Percentiles rank a stretch among this genome's conserved stretches.
Evolutionary conservation across 2,329 filamentous ascomycete genomes (phyloP).

Genomic region (Exophiala alcalophila): DNA sequence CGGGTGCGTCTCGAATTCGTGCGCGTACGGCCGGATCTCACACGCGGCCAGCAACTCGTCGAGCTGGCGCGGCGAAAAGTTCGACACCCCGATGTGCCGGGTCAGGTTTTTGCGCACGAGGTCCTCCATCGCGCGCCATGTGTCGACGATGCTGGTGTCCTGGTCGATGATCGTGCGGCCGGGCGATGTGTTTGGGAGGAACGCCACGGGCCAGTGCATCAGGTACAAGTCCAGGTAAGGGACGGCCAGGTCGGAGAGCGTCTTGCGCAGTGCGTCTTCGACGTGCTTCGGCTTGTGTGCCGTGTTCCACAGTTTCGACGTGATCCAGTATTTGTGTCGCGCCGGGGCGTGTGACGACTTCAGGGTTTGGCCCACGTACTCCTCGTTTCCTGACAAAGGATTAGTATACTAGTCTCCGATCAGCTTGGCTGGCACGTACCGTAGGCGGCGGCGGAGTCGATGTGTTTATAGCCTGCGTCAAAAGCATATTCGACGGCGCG

Average conservation of each 20-base stretch:
- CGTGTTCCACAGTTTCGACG: conserved; percentile 78
- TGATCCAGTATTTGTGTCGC: conserved; percentile 66
- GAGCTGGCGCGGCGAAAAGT: conserved; percentile 35
- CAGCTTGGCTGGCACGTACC: conserved; percentile 22
- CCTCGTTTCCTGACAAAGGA: conserved; percentile 57
- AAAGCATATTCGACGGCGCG: conserved; percentile 36
- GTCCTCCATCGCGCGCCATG: conserved; percentile 64
- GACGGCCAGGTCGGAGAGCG: conserved; percentile 40
- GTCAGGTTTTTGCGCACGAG: conserved; percentile 54
- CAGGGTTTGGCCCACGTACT: conserved; percentile 64
- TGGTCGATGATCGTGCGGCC: conserved; percentile 32
- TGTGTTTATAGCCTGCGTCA: conserved; percentile 39
- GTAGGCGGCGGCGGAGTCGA: conserved; percentile 40
- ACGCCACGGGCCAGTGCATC: conserved; percentile 44
- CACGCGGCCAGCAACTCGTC: conserved; percentile 30
- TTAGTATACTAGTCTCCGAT: neutral
- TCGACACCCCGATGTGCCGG: conserved; percentile 65
- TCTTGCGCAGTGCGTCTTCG: conserved; percentile 50
- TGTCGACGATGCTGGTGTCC: conserved; percentile 36
- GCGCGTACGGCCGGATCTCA: conserved; percentile 33
- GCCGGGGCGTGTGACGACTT: conserved; percentile 56
- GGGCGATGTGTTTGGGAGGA: conserved; percentile 33
- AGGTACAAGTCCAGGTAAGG: conserved; percentile 46
- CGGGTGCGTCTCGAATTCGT: conserved; percentile 41
- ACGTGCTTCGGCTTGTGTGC: conserved; percentile 64